phyloP scores from a whole-genome alignment of 2,329 filamentous ascomycete species.

The Geosmithia morbida region DNA sequence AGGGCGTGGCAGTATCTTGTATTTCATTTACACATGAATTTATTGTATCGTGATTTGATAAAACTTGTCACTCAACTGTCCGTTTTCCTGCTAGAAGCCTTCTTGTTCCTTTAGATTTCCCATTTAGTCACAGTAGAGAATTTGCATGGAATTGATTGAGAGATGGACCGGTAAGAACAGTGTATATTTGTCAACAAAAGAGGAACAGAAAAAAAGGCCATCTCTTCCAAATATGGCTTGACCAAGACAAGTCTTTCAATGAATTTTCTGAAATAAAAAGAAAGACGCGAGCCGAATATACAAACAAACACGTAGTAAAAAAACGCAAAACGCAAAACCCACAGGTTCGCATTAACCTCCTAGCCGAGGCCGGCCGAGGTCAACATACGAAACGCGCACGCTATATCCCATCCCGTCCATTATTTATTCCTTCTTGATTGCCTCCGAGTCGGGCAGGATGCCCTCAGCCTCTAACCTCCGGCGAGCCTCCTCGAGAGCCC shows the following conservation, averaged over 20 bases:
- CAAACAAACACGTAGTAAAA: neutral
- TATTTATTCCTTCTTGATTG: slow-evolving; percentile 42
- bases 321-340: neutral
- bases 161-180: neutral
- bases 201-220: neutral
- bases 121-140: neutral
- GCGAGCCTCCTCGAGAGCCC: slow-evolving; percentile 94
- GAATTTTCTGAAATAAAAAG: neutral
- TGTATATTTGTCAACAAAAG: slow-evolving; percentile 1
- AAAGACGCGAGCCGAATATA: slow-evolving; percentile 1
- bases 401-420: slow-evolving; percentile 8
- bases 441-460: slow-evolving; percentile 65
- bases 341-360: neutral
- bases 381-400: neutral
- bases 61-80: neutral
- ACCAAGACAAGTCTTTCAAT: slow-evolving; percentile 1
- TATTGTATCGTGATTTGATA: neutral
- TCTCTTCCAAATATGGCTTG: slow-evolving; percentile 2
- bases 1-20: neutral
- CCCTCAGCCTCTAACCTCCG: slow-evolving; percentile 92
- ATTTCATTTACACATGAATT: neutral
- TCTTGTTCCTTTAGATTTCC: neutral
- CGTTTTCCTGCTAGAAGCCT: neutral
- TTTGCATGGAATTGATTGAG: neutral
- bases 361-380: neutral